Percentiles rank a stretch among this genome's conserved stretches.
phyloP scores from a whole-genome alignment of 495 filamentous ascomycete species.

The Chaetomium fimeti region DNA sequence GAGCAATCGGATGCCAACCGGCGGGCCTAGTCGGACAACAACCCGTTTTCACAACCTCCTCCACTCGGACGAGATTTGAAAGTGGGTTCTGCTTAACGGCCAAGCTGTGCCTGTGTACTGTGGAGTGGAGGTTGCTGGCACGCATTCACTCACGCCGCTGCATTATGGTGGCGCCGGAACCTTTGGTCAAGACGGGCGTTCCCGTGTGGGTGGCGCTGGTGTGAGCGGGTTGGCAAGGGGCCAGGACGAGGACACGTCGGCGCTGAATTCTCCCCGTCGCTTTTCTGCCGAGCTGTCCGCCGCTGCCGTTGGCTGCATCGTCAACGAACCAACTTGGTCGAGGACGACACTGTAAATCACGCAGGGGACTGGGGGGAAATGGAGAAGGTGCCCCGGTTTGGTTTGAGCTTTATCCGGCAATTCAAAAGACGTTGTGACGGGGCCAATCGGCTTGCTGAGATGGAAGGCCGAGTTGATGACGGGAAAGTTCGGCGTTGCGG shows the following conservation, averaged over 20 bases:
- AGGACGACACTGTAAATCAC: constrained; percentile 32
- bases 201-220: neutral
- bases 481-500: neutral
- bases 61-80: neutral
- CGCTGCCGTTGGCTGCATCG: neutral
- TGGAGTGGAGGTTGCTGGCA: too few species aligned
- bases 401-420: constrained; percentile 27
- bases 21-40: neutral
- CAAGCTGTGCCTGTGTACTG: too few species aligned
- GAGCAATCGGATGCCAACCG: constrained; percentile 14
- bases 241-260: too few species aligned
- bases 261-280: neutral
- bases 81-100: neutral
- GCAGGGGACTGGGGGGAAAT: constrained; percentile 19
- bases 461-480: neutral
- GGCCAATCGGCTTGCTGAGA: constrained; percentile 19
- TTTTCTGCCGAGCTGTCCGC: neutral
- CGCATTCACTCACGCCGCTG: neutral
- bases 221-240: neutral
- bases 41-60: neutral
- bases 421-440: constrained; percentile 11
- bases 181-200: neutral
- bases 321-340: too few species aligned
- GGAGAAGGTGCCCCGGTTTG: constrained; percentile 14
- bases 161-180: neutral